These are phyloP conservation scores for Flaveria sonorensis DNA, from an alignment of 129 eudicot species.

Conservation along the genomic window DNA sequence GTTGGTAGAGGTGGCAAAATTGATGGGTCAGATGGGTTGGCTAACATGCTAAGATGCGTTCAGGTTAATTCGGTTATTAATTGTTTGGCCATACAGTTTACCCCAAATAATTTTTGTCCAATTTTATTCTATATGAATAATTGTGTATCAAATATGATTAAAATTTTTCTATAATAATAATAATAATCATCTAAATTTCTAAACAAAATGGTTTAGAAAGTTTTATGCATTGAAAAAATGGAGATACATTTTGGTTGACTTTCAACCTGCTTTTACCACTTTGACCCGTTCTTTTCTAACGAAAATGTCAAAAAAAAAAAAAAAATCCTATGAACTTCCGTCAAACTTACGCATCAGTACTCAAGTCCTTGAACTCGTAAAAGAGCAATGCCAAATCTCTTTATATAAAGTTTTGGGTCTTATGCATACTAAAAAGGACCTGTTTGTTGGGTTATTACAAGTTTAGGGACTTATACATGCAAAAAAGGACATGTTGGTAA, in stretches of 20 bases:
- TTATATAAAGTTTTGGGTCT: no score
- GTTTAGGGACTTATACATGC: no score
- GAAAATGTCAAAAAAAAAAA: no score
- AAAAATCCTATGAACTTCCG: no score
- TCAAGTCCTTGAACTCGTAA: background rate
- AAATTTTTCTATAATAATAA: no score
- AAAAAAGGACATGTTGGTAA: no score
- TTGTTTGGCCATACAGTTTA: background rate
- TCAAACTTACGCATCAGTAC: no score
- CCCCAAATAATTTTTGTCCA: background rate
- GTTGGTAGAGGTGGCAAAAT: slow-evolving; percentile 10
- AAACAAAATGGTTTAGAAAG: background rate
- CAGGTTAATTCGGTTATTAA: background rate
- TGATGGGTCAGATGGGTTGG: background rate
- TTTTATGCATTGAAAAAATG: background rate
- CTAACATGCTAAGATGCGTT: background rate
- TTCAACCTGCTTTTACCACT: background rate
- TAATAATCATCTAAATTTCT: background rate
- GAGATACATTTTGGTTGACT: background rate
- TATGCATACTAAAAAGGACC: background rate
- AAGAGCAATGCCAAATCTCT: background rate
- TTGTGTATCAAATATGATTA: no score
- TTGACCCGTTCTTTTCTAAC: background rate
- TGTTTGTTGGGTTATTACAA: no score
- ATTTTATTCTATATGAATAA: no score